Conservation (phyloP, 257 asterid genomes). For the Nemophila menziesii region DNA sequence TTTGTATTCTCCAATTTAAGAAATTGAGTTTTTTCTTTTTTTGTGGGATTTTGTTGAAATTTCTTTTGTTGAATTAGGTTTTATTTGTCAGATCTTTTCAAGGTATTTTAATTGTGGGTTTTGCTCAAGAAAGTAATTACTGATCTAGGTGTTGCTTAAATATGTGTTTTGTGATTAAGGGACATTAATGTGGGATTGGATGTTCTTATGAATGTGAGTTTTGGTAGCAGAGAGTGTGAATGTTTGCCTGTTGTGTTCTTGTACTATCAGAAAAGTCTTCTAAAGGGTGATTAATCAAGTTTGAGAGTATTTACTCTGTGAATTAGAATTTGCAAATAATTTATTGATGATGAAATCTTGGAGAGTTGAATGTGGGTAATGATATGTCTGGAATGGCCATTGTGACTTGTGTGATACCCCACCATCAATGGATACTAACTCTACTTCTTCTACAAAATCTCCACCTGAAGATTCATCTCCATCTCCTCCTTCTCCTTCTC, state of each 20-base stretch:
- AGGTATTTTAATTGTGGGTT: constrained; percentile 10
- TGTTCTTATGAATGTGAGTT: neutral
- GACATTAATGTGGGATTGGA: neutral
- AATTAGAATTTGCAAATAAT: too few species aligned
- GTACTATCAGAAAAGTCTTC: neutral
- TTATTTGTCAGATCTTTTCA: constrained; percentile 1
- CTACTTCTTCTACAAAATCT: neutral
- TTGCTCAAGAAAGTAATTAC: constrained; percentile 11
- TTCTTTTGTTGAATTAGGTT: constrained; percentile 11
- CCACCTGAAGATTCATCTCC: neutral
- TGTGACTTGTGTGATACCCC: constrained; percentile 2
- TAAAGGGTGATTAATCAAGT: neutral
- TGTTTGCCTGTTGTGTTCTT: neutral
- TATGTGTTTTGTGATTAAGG: constrained; percentile 1
- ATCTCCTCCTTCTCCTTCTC: neutral
- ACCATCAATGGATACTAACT: neutral
- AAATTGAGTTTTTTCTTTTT: constrained; percentile 5
- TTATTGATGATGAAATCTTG: too few species aligned
- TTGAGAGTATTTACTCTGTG: too few species aligned
- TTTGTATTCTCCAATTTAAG: neutral
- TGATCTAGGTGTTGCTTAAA: constrained; percentile 12
- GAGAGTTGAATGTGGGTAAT: neutral
- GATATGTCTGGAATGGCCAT: constrained; percentile 23
- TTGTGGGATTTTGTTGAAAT: constrained; percentile 15
- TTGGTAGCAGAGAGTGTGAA: too few species aligned